Conservation (phyloP, 441 rosid genomes). For the Geranium incanum region DNA sequence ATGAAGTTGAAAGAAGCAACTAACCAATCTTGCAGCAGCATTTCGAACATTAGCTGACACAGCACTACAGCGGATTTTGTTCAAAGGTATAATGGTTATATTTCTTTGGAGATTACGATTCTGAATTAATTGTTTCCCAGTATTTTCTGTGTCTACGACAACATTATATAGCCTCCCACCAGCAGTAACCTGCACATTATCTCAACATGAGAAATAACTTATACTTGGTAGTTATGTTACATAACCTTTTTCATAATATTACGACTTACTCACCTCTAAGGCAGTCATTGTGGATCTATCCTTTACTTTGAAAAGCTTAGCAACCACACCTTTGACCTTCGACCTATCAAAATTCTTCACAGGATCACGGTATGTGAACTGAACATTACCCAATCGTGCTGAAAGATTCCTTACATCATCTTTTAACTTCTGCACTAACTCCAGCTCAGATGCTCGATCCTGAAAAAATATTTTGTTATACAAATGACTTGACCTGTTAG, state of each 20-base stretch:
- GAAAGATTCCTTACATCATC: constrained; percentile 67
- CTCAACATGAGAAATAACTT: constrained; percentile 14
- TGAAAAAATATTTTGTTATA: constrained; percentile 26
- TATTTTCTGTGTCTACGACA: constrained; percentile 85
- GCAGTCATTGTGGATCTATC: constrained; percentile 79
- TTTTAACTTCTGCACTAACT: constrained; percentile 61
- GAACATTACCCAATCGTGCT: constrained; percentile 68
- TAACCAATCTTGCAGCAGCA: constrained; percentile 70
- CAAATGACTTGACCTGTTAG: constrained; percentile 17
- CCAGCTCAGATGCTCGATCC: constrained; percentile 72
- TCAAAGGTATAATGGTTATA: constrained; percentile 88
- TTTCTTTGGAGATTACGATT: constrained; percentile 87
- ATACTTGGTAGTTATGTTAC: constrained; percentile 8
- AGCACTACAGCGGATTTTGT: constrained; percentile 61
- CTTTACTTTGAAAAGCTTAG: constrained; percentile 79
- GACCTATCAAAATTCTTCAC: constrained; percentile 74
- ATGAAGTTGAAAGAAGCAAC: constrained; percentile 25
- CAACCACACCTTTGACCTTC: constrained; percentile 95
- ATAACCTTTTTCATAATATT: constrained; percentile 18
- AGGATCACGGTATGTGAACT: constrained; percentile 82
- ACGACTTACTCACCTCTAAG: constrained; percentile 57
- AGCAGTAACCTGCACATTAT: constrained; percentile 68
- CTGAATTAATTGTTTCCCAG: constrained; percentile 89
- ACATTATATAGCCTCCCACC: constrained; percentile 91
- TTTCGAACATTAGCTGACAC: constrained; percentile 64